Percentiles rank a stretch among this genome's conserved stretches.
Evolutionary conservation across 345 rosid genomes (phyloP).

Genomic region (Cardamine resedifolia): DNA sequence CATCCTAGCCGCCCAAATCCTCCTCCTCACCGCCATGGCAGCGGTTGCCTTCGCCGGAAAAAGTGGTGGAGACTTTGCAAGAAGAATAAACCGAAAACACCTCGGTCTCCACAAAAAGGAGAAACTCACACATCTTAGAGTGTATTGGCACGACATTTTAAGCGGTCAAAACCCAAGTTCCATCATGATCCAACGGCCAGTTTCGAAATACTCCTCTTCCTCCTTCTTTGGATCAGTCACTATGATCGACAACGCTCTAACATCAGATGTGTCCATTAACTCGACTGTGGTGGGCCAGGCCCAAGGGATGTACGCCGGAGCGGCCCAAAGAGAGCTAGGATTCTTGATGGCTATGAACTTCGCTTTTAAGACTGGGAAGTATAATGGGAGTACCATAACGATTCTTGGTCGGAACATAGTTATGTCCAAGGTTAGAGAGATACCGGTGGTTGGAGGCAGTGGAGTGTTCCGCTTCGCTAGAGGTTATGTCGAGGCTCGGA

Average conservation of each 20-base stretch:
- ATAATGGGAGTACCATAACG: neutral
- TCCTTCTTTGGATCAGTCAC: neutral
- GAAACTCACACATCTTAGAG: slow-evolving; percentile 41
- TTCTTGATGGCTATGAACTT: neutral
- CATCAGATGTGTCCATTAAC: neutral
- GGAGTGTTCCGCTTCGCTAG: slow-evolving; percentile 57
- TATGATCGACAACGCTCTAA: neutral
- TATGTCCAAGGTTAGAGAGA: slow-evolving; percentile 40
- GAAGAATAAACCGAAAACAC: slow-evolving; percentile 10
- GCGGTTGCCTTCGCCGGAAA: neutral
- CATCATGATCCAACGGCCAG: slow-evolving; percentile 25
- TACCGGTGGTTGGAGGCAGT: slow-evolving; percentile 60
- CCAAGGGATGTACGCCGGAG: neutral
- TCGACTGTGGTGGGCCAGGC: neutral
- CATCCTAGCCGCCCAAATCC: slow-evolving; percentile 12
- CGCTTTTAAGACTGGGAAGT: neutral
- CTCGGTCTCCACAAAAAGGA: slow-evolving; percentile 36
- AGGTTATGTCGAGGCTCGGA: slow-evolving; percentile 50
- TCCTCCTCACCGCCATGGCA: neutral
- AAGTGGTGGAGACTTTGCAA: neutral
- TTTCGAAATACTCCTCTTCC: neutral
- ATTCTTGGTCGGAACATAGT: neutral
- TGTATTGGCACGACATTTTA: slow-evolving; percentile 57
- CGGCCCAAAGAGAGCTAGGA: neutral
- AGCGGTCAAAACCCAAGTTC: slow-evolving; percentile 41